Conservation (phyloP, 1,284 basidiomycete genomes). For the Takashimella koratensis region DNA sequence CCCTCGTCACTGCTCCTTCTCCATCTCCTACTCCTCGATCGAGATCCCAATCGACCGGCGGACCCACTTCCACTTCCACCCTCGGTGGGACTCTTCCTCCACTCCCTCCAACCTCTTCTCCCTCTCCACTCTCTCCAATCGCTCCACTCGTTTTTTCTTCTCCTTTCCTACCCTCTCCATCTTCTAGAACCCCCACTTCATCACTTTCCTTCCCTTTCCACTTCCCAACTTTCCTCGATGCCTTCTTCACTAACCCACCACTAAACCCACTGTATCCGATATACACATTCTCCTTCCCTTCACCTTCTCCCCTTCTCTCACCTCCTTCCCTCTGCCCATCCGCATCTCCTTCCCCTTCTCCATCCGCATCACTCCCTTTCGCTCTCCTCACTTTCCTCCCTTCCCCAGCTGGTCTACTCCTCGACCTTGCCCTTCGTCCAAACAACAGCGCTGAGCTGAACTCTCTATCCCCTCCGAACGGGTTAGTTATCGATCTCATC, state of each 20-base stretch:
- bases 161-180: neutral
- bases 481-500: neutral
- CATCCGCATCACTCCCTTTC: neutral
- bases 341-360: neutral
- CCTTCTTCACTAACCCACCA: too few relatives aligned
- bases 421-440: neutral
- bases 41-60: neutral
- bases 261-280: neutral
- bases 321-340: neutral
- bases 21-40: conserved; percentile 29
- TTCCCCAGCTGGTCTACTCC: neutral
- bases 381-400: neutral
- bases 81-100: neutral
- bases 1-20: conserved; percentile 20
- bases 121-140: too few relatives aligned
- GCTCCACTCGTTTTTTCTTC: too few relatives aligned
- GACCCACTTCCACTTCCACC: neutral
- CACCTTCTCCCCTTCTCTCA: neutral
- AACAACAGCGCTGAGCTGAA: neutral
- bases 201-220: too few relatives aligned
- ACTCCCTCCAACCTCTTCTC: neutral
- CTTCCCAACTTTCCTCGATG: too few relatives aligned
- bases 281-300: neutral
- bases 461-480: neutral
- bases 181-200: too few relatives aligned